Percentiles rank a stretch among this genome's conserved stretches.
phyloP scores from a whole-genome alignment of 495 filamentous ascomycete genomes.

The Friedmanniomyces simplex region DNA sequence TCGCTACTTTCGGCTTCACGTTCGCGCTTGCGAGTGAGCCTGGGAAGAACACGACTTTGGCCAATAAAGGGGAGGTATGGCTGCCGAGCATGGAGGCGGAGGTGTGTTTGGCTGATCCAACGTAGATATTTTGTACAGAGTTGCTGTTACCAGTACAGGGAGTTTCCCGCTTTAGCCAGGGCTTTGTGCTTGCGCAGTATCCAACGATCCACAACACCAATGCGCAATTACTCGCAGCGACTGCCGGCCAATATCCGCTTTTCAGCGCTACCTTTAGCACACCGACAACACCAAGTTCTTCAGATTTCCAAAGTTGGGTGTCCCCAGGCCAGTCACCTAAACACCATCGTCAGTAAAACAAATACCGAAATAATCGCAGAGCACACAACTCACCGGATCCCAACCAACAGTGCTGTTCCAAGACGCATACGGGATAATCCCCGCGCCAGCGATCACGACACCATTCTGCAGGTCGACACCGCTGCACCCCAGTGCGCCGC shows the following conservation, averaged over 20 bases:
- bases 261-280: too few relatives aligned
- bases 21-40: background rate
- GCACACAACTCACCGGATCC: background rate
- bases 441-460: background rate
- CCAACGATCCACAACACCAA: too few relatives aligned
- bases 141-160: too few relatives aligned
- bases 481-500: slow-evolving; percentile 3
- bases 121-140: background rate
- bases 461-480: slow-evolving; percentile 14
- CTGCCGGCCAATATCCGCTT: too few relatives aligned
- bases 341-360: background rate
- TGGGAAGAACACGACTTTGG: background rate
- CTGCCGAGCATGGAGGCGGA: background rate
- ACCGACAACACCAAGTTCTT: background rate
- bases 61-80: background rate
- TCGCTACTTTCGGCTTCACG: background rate
- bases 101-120: background rate
- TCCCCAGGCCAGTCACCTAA: background rate
- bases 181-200: too few relatives aligned
- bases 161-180: too few relatives aligned
- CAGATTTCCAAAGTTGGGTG: background rate
- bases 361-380: background rate
- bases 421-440: slow-evolving; percentile 7
- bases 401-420: slow-evolving; percentile 13
- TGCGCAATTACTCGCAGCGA: too few relatives aligned